A percentile compares a stretch with the other conserved stretches of the same genome.
Conservation (phyloP, 768 basidiomycete species). For the Paxillus ammoniavirescens region DNA sequence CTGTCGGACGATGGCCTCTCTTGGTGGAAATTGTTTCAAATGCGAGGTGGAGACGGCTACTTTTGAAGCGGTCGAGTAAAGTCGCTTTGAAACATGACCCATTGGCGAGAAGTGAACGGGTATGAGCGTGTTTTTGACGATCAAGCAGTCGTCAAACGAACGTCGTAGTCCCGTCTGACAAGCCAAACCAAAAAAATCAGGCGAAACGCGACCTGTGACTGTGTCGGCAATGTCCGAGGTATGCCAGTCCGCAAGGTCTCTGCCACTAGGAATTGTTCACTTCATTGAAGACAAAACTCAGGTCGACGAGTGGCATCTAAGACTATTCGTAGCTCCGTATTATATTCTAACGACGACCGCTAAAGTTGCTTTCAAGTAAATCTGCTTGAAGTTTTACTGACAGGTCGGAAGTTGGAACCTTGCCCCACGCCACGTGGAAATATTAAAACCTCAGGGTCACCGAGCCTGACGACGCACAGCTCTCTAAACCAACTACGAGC, state of each 20-base stretch:
- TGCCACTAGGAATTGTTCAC: neutral
- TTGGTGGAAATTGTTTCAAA: conserved; percentile 59
- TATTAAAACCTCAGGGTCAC: neutral
- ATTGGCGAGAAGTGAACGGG: conserved; percentile 32
- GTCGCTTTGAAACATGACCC: conserved; percentile 60
- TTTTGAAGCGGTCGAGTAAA: conserved; percentile 47
- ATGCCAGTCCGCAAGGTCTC: neutral
- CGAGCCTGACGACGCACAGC: neutral
- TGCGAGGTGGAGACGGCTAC: conserved; percentile 55
- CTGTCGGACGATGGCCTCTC: conserved; percentile 42
- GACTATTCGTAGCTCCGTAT: neutral
- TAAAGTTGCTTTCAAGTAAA: neutral
- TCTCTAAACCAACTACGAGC: neutral
- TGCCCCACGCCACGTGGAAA: conserved; percentile 6
- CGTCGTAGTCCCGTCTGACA: conserved; percentile 2
- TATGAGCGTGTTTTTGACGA: conserved; percentile 6
- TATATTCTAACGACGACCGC: neutral
- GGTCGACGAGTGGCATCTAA: too few species aligned
- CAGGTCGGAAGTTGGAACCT: neutral
- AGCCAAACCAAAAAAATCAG: conserved; percentile 20
- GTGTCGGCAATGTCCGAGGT: conserved; percentile 31
- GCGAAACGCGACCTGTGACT: conserved; percentile 25
- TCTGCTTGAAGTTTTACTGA: neutral
- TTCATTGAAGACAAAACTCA: too few species aligned
- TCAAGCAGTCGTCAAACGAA: conserved; percentile 3